phyloP scores from a whole-genome alignment of 768 basidiomycete genomes.

The Leccinum variicolor region DNA sequence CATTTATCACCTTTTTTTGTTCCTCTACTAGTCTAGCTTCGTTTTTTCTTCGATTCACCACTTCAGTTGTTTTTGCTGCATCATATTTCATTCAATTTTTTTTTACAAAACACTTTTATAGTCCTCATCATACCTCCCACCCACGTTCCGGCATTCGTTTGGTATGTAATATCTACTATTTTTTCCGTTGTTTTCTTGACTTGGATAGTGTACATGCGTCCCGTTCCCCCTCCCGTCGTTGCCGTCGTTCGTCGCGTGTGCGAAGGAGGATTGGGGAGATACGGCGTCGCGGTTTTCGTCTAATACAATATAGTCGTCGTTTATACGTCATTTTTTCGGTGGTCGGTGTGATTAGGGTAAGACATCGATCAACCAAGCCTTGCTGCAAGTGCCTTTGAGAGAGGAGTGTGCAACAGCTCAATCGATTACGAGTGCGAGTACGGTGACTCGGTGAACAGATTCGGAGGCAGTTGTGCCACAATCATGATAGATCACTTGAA shows the following conservation, averaged over 20 bases:
- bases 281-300: slow-evolving; percentile 19
- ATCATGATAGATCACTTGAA: not conserved
- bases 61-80: slow-evolving; percentile 5
- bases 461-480: not conserved
- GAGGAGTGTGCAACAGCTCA: not conserved
- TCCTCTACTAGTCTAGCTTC: slow-evolving; percentile 12
- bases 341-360: not conserved
- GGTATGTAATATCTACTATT: slow-evolving; percentile 33
- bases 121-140: slow-evolving; percentile 8
- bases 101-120: slow-evolving; percentile 17
- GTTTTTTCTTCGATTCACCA: slow-evolving; percentile 2
- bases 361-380: not conserved
- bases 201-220: slow-evolving; percentile 28
- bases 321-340: slow-evolving; percentile 18
- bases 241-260: not conserved
- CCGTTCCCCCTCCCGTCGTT: not conserved
- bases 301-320: slow-evolving; percentile 36
- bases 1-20: slow-evolving; percentile 23
- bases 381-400: not conserved
- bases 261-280: not conserved
- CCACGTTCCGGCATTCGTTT: slow-evolving; percentile 17
- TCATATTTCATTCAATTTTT: slow-evolving; percentile 7
- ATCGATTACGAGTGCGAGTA: not conserved
- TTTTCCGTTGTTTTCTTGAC: slow-evolving; percentile 4
- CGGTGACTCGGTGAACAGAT: not conserved